A percentile compares a stretch with the other conserved stretches of the same genome.
phyloP scores from a whole-genome alignment of 176 grass and related monocot genomes.

The Phyllostachys edulis region DNA sequence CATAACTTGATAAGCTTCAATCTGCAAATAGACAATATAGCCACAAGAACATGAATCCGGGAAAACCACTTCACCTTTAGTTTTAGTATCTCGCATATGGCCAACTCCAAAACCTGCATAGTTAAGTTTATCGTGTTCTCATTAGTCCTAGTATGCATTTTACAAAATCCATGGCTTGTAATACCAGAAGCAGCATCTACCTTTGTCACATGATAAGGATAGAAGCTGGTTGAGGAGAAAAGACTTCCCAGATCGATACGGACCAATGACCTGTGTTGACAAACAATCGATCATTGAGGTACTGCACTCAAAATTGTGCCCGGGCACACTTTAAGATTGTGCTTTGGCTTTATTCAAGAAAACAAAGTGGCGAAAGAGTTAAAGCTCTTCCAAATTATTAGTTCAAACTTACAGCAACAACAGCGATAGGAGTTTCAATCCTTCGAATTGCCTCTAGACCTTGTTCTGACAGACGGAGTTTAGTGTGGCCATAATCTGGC shows the following conservation, averaged over 20 bases:
- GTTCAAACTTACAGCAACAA: slow-evolving; percentile 73
- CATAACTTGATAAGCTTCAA: neutral
- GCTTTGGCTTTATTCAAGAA: neutral
- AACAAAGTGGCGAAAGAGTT: neutral
- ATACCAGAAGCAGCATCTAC: slow-evolving; percentile 46
- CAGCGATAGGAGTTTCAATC: slow-evolving; percentile 80
- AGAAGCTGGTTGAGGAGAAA: slow-evolving; percentile 99
- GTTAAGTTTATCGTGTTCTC: neutral
- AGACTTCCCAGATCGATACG: slow-evolving; percentile 93
- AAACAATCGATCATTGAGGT: slow-evolving; percentile 13
- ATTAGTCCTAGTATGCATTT: neutral
- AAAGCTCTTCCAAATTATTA: neutral
- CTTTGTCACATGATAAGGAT: slow-evolving; percentile 92
- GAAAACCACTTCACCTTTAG: slow-evolving; percentile 60
- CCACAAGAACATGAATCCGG: neutral
- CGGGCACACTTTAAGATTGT: neutral
- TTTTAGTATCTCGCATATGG: slow-evolving; percentile 99
- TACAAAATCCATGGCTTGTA: neutral
- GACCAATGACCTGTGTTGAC: slow-evolving; percentile 77
- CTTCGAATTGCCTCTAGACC: slow-evolving; percentile 88
- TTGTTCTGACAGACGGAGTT: slow-evolving; percentile 72
- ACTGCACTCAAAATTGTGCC: neutral
- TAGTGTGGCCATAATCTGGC: slow-evolving; percentile 92
- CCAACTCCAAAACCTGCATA: slow-evolving; percentile 94
- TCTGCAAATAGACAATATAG: slow-evolving; percentile 5